Conservation (phyloP, 352 stramenopile species). For the Phytophthora tubulina region DNA sequence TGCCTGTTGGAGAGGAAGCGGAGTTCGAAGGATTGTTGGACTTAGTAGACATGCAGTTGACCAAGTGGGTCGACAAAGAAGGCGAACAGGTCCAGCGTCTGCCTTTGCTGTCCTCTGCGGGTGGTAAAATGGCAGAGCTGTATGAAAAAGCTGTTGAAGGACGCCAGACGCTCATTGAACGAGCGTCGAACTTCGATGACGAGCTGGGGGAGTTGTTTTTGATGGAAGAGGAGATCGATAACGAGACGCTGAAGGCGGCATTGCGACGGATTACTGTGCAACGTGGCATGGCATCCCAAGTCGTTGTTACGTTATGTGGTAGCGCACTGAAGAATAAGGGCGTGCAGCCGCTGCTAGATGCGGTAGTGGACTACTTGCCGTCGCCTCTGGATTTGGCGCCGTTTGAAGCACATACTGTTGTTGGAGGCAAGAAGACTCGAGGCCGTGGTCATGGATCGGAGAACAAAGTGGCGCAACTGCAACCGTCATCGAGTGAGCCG, state of each 20-base stretch:
- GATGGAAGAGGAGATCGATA: slow-evolving; percentile 71
- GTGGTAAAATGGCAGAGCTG: slow-evolving; percentile 63
- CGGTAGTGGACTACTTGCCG: slow-evolving; percentile 97
- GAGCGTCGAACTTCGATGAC: slow-evolving; percentile 76
- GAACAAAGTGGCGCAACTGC: slow-evolving; percentile 41
- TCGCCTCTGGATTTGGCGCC: slow-evolving; percentile 91
- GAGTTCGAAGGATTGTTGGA: slow-evolving; percentile 78
- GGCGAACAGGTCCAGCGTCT: slow-evolving; percentile 63
- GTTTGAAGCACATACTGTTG: slow-evolving; percentile 65
- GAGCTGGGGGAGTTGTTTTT: slow-evolving; percentile 79
- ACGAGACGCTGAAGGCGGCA: slow-evolving; percentile 56
- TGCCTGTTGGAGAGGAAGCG: slow-evolving; percentile 70
- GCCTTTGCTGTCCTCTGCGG: slow-evolving; percentile 51
- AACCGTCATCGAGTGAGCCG: slow-evolving; percentile 54
- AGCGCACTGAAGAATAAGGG: slow-evolving; percentile 89
- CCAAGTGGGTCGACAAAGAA: slow-evolving; percentile 72
- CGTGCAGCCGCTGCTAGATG: slow-evolving; percentile 98
- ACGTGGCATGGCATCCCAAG: slow-evolving; percentile 50
- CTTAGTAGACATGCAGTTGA: slow-evolving; percentile 73
- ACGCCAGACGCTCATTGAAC: slow-evolving; percentile 72
- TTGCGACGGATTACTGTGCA: slow-evolving; percentile 73
- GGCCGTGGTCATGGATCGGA: slow-evolving; percentile 14
- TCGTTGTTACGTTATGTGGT: slow-evolving; percentile 67
- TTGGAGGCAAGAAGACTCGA: slow-evolving; percentile 48
- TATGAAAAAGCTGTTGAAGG: slow-evolving; percentile 50